Conservation (phyloP, 2,329 filamentous ascomycete species). For the Ceratocystis eucalypticola region DNA sequence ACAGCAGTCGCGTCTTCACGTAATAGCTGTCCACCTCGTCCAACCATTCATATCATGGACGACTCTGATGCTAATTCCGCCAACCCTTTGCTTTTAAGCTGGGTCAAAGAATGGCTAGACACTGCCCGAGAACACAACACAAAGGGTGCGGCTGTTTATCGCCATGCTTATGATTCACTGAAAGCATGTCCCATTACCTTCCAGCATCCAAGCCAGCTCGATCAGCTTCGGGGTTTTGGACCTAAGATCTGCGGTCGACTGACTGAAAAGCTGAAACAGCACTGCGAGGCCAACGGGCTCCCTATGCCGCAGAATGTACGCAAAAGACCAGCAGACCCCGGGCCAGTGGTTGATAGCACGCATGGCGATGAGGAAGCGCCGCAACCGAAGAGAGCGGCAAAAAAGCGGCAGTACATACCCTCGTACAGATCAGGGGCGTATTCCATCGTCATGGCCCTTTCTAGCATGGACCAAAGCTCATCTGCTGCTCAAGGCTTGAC, state of each 20-base stretch:
- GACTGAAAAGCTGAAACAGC: conserved; percentile 43
- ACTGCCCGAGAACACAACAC: conserved; percentile 53
- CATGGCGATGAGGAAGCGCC: conserved; percentile 24
- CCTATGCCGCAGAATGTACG: conserved; percentile 42
- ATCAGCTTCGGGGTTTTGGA: conserved; percentile 61
- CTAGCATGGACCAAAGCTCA: conserved; percentile 42
- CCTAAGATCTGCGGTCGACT: conserved; percentile 57
- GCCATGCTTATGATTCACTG: conserved; percentile 62
- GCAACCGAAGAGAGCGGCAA: conserved; percentile 44
- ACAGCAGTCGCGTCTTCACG: too few relatives aligned
- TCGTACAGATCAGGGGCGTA: conserved; percentile 60
- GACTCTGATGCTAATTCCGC: conserved; percentile 31
- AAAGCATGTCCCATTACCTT: conserved; percentile 59
- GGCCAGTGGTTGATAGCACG: background rate
- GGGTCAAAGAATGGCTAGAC: conserved; percentile 68
- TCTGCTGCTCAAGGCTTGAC: conserved; percentile 40
- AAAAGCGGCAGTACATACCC: conserved; percentile 57
- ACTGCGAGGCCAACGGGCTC: conserved; percentile 54
- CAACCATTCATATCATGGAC: conserved; percentile 10
- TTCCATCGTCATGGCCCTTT: conserved; percentile 54
- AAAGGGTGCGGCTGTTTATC: conserved; percentile 59
- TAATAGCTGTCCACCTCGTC: background rate
- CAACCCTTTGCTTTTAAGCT: conserved; percentile 58
- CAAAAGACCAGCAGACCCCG: conserved; percentile 23
- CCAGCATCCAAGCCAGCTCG: conserved; percentile 57